Base-by-base conservation (phyloP, 2,329 filamentous ascomycete species). In the Aureobasidium sp. region DNA sequence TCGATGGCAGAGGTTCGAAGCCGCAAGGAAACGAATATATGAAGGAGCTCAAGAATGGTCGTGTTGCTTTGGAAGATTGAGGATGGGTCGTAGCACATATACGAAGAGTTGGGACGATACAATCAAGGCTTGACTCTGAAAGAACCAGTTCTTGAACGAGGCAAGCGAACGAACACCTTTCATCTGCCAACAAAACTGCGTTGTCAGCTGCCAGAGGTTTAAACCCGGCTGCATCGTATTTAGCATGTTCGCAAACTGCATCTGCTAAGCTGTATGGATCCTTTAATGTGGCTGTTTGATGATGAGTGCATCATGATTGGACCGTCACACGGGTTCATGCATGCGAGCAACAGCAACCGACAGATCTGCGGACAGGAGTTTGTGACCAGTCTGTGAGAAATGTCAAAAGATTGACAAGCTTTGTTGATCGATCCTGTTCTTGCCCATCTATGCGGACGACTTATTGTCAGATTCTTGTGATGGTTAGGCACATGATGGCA, bases 291-390 rank as follows among this genome's bases (percentile, higher is more conserved):
- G 15, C 17, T 45, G 41, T 57, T 44, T 36, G 53, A 34, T 57
- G 12, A n/a, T 42, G 5, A 36, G 12, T 12, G 17, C n/a, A 5
- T 20, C 11, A 34, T 45, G 20, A 57, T 57, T 57, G 53, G 53
- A 44, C n/a, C 22, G 39, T 57, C 39, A 57, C 53, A 57, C 53
- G 53, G 53, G 37, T 45, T 57, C 29, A 57, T 45, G 53, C 53
- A 25, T 45, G 41, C 14, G 17, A 12, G 9, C 27, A 11, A 36
- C 29, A 57, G 53, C 27, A 44, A 7, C 53, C 17, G 29, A 45
- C 11, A 29, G 7, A 36, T 44, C n/a, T 45, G 53, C 53, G 29
- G 53, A 31, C 53, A 44, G 52, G 5, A 42, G 27, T 44, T 57
- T 57, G 53, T 45, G 41, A 45, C 29, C 25, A 25, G 53, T 36